Evolutionary conservation across 2,329 filamentous ascomycete genomes (phyloP).

Genomic region (Clarireedia sp.): DNA sequence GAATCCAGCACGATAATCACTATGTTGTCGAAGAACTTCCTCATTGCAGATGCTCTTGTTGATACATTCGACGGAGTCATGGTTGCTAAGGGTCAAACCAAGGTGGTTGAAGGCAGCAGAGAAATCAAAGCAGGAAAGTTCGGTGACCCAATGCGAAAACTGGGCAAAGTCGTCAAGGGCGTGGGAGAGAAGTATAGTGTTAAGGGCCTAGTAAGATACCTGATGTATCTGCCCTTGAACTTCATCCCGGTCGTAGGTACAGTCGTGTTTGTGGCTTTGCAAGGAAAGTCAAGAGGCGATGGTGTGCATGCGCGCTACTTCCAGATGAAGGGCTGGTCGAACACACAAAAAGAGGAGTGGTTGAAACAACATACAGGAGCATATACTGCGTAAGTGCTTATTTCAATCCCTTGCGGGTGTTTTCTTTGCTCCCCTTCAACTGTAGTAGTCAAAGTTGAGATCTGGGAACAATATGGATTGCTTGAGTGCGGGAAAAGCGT

Average conservation of each 20-base stretch:
- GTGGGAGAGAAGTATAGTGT: conserved; percentile 50
- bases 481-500: too few species aligned
- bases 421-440: neutral
- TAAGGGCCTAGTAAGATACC: conserved; percentile 55
- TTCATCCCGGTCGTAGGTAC: conserved; percentile 89
- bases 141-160: conserved; percentile 43
- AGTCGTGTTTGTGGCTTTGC: conserved; percentile 67
- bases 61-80: conserved; percentile 81
- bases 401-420: neutral
- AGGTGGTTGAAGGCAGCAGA: conserved; percentile 66
- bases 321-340: conserved; percentile 78
- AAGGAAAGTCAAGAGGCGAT: conserved; percentile 43
- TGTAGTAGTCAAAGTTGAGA: neutral
- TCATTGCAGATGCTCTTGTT: conserved; percentile 73
- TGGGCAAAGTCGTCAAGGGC: conserved; percentile 50
- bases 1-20: conserved; percentile 53
- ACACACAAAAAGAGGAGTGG: conserved; percentile 57
- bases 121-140: conserved; percentile 55
- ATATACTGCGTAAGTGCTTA: conserved; percentile 64
- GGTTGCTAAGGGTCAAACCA: conserved; percentile 41
- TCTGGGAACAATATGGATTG: too few species aligned
- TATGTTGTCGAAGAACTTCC: conserved; percentile 55
- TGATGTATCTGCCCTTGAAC: conserved; percentile 80
- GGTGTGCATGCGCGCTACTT: conserved; percentile 63
- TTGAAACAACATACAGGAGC: conserved; percentile 62